These are phyloP conservation scores for Lyophyllum decastes DNA, from an alignment of 768 basidiomycete genomes.

Conservation along the genomic window DNA sequence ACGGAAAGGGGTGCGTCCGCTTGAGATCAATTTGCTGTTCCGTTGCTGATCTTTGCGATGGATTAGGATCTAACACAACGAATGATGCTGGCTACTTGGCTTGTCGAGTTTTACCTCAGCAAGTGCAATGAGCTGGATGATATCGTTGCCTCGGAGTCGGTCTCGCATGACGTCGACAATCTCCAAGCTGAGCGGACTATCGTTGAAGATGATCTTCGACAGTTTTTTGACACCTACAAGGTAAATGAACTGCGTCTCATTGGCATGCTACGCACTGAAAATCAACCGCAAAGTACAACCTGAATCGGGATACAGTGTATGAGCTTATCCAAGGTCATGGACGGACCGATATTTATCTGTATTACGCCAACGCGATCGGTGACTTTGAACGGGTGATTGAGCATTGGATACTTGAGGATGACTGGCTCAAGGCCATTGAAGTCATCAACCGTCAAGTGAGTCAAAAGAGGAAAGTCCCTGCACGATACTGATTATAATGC, in stretches of 20 bases:
- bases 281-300: slow-evolving; percentile 60
- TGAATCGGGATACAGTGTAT: slow-evolving; percentile 85
- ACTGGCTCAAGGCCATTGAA: slow-evolving; percentile 90
- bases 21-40: not conserved
- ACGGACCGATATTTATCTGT: slow-evolving; percentile 87
- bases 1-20: slow-evolving; percentile 66
- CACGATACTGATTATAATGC: slow-evolving; percentile 12
- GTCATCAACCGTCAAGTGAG: slow-evolving; percentile 86
- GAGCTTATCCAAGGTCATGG: slow-evolving; percentile 95
- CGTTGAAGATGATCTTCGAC: slow-evolving; percentile 89
- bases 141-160: slow-evolving; percentile 82
- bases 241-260: slow-evolving; percentile 37
- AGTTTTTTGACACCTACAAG: slow-evolving; percentile 95
- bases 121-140: slow-evolving; percentile 98
- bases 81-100: slow-evolving; percentile 98
- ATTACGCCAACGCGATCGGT: slow-evolving; percentile 80
- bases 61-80: slow-evolving; percentile 86
- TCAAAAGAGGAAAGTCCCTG: slow-evolving; percentile 5
- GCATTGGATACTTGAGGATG: slow-evolving; percentile 90
- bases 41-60: not conserved
- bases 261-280: not conserved
- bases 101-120: slow-evolving; percentile 94
- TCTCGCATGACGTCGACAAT: slow-evolving; percentile 83
- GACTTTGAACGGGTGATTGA: slow-evolving; percentile 86
- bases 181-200: slow-evolving; percentile 76